Percentiles rank a stretch among this genome's conserved stretches.
Conservation (phyloP, 2,329 filamentous ascomycete species). For the Alternaria infectoria region DNA sequence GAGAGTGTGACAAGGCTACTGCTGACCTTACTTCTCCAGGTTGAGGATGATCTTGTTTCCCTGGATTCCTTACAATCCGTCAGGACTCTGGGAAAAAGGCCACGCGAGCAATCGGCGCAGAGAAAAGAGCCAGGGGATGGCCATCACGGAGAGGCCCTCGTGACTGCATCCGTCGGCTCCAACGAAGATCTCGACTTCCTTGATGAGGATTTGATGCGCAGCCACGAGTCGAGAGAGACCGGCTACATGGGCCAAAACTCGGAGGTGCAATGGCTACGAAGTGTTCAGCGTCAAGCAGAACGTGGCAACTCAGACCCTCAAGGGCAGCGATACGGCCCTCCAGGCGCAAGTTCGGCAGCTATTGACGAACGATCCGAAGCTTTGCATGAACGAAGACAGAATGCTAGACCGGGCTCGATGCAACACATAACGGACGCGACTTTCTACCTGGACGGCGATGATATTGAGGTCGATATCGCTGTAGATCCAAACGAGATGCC, state of each 20-base stretch:
- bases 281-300: conserved; percentile 32
- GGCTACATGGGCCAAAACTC: conserved; percentile 45
- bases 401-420: conserved; percentile 10
- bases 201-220: conserved; percentile 40
- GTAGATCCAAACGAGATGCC: conserved; percentile 43
- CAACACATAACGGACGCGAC: conserved; percentile 32
- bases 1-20: neutral
- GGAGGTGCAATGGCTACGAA: conserved; percentile 43
- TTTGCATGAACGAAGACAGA: conserved; percentile 24
- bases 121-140: neutral
- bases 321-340: conserved; percentile 26
- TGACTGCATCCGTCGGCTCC: conserved; percentile 33
- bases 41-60: conserved; percentile 25
- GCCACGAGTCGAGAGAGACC: conserved; percentile 35
- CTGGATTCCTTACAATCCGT: neutral
- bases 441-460: conserved; percentile 46
- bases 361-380: conserved; percentile 21
- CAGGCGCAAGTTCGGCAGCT: conserved; percentile 17
- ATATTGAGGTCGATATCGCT: conserved; percentile 29
- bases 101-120: neutral
- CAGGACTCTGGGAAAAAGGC: conserved; percentile 23
- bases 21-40: conserved; percentile 10
- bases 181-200: conserved; percentile 39
- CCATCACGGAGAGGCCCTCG: conserved; percentile 25
- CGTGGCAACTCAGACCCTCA: conserved; percentile 8